Percentiles rank a stretch among this genome's conserved stretches.
Conservation (phyloP, 2,329 filamentous ascomycete species). For the Microcyclospora tardicrescens region DNA sequence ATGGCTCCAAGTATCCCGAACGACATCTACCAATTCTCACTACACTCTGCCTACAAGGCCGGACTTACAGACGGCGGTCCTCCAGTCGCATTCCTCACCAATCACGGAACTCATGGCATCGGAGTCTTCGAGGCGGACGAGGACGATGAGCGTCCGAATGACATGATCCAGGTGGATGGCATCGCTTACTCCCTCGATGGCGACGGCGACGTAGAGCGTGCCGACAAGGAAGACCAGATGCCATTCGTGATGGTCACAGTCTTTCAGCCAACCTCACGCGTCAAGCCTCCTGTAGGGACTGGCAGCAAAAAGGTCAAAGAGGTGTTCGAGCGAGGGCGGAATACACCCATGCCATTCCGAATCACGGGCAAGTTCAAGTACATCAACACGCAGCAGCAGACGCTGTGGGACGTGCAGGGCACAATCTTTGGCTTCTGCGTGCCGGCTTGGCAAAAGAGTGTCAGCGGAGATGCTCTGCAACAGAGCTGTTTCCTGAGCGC, state of each 20-base stretch:
- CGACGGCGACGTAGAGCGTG: constrained; percentile 20
- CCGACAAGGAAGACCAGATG: constrained; percentile 22
- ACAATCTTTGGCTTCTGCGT: constrained; percentile 29
- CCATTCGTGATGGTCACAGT: constrained; percentile 31
- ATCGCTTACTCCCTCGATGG: constrained; percentile 22
- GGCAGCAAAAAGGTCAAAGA: constrained; percentile 15
- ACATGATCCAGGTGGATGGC: constrained; percentile 25
- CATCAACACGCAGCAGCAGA: constrained; percentile 19
- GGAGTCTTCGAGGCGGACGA: constrained; percentile 26
- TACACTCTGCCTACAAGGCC: constrained; percentile 24
- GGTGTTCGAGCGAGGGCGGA: constrained; percentile 19
- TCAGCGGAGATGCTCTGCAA: constrained; percentile 26
- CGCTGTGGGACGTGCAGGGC: constrained; percentile 22
- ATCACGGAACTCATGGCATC: constrained; percentile 31
- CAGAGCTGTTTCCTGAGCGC: constrained; percentile 26
- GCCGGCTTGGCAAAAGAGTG: constrained; percentile 27
- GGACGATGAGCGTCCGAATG: constrained; percentile 6
- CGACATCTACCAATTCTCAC: constrained; percentile 34
- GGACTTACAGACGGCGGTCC: constrained; percentile 25
- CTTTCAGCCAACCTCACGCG: constrained; percentile 24
- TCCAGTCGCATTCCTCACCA: constrained; percentile 24
- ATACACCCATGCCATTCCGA: constrained; percentile 30
- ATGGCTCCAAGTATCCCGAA: constrained; percentile 31
- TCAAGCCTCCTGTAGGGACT: constrained; percentile 15
- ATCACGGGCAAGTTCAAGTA: constrained; percentile 25